Evolutionary conservation across 768 basidiomycete genomes (phyloP).

Genomic region (Lyophyllum decastes): DNA sequence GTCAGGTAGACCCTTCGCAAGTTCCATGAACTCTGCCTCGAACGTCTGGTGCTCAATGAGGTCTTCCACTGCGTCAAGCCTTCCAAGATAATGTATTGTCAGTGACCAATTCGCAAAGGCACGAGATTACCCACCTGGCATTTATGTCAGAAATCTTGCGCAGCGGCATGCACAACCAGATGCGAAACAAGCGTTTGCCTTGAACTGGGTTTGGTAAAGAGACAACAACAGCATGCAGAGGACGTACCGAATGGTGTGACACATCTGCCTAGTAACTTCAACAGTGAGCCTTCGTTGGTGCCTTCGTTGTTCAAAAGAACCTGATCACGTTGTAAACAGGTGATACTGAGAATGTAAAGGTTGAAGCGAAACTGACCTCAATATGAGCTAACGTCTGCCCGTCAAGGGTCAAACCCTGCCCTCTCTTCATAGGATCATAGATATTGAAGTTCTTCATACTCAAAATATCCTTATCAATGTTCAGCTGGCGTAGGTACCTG

Average conservation of each 20-base stretch:
- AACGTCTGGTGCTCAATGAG: slow-evolving; percentile 81
- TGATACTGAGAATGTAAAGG: neutral
- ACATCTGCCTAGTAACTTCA: slow-evolving; percentile 81
- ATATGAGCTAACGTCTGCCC: slow-evolving; percentile 95
- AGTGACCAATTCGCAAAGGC: neutral
- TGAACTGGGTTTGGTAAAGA: slow-evolving; percentile 6
- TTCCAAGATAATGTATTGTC: slow-evolving; percentile 25
- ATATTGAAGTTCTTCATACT: slow-evolving; percentile 98
- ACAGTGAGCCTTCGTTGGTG: slow-evolving; percentile 85
- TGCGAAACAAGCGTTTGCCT: slow-evolving; percentile 95
- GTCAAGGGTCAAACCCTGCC: slow-evolving; percentile 84
- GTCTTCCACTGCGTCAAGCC: slow-evolving; percentile 94
- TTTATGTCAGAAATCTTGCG: slow-evolving; percentile 84
- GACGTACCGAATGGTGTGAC: slow-evolving; percentile 86
- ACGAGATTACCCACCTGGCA: slow-evolving; percentile 56
- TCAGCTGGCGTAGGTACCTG: slow-evolving; percentile 88
- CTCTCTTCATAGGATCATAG: slow-evolving; percentile 92
- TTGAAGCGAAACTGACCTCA: slow-evolving; percentile 55
- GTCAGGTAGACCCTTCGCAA: slow-evolving; percentile 86
- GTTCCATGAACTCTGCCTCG: slow-evolving; percentile 68
- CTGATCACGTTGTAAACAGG: slow-evolving; percentile 32
- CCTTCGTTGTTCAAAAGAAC: slow-evolving; percentile 93
- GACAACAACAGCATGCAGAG: neutral
- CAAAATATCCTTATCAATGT: slow-evolving; percentile 93
- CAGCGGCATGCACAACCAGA: slow-evolving; percentile 95